A percentile compares a stretch with the other conserved stretches of the same genome.
phyloP scores from a whole-genome alignment of 2,329 filamentous ascomycete species.

The Pseudogymnoascus pannorum region DNA sequence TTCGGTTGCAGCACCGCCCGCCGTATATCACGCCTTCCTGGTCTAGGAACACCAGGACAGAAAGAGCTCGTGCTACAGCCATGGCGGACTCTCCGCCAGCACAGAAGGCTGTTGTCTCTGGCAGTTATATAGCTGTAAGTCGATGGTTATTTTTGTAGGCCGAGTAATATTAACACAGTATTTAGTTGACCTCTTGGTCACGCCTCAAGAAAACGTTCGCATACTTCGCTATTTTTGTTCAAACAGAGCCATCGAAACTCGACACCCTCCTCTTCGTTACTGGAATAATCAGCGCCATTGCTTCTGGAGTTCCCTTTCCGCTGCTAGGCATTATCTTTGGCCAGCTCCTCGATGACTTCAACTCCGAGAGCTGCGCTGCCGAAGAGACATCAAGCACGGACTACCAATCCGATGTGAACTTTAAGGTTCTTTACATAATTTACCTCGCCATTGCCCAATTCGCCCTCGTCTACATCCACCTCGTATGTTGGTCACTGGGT shows the following conservation, averaged over 20 bases:
- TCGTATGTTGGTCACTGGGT: constrained; percentile 49
- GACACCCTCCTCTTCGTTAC: constrained; percentile 31
- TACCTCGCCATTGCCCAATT: constrained; percentile 59
- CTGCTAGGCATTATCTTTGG: constrained; percentile 59
- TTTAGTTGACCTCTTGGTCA: background rate
- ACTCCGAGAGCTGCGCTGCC: constrained; percentile 43
- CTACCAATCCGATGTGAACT: constrained; percentile 38
- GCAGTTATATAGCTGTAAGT: background rate
- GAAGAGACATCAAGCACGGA: constrained; percentile 22
- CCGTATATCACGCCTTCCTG: background rate
- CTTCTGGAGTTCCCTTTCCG: constrained; percentile 54
- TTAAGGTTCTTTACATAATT: constrained; percentile 53
- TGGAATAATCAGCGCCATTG: constrained; percentile 41
- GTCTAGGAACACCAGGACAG: background rate
- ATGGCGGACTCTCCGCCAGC: background rate
- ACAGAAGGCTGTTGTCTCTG: background rate
- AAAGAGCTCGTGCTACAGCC: background rate
- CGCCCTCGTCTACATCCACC: constrained; percentile 55
- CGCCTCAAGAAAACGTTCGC: background rate
- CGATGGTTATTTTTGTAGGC: background rate
- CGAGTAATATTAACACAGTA: background rate
- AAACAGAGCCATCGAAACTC: constrained; percentile 8
- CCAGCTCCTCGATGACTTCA: constrained; percentile 55
- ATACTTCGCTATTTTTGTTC: background rate
- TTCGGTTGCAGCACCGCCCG: background rate